Base-by-base conservation (phyloP, 2,329 filamentous ascomycete species). In the Macroventuria anomochaeta region DNA sequence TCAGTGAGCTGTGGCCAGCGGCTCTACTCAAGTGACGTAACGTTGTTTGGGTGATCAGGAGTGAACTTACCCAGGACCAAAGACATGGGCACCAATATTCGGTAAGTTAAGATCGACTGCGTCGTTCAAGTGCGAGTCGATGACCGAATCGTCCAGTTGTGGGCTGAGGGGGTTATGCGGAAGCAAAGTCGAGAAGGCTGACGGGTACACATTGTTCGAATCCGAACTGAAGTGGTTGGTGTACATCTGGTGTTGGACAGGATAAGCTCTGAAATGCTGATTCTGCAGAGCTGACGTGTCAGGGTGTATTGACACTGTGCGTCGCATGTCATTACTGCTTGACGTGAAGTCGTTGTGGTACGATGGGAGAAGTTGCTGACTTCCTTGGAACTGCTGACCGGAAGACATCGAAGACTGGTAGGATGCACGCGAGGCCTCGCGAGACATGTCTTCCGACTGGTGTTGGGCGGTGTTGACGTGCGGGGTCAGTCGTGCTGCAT, bases 361-460 rank as follows among this genome's bases (percentile, higher is more conserved):
- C 4, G 38, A 31, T 5, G 37, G 18, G 26, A n/a, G n/a, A n/a
- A 12, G 15, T 34, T 31, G 25, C 17, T 26, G 21, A 32, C 28
- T 29, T 5, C 41, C 32, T 42, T 32, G 17, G 7, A 20, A 5
- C 1, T 46, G 43, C 33, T 46, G 43, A 34, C 54, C 25, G 34
- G 46, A 52, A 34, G 56, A 46, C 21, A 13, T 46, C 3, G 49
- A 53, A 0, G 53, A 57, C 20, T 53, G 60, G 15, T 61, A 51
- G 7, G 63, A 59, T 13, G 52, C 26, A 13, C 63, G 53, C 18
- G 63, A 58, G 17, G 33, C 12, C 34, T 10, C 50, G 44, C 52
- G 62, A 25, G 51, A 46, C 56, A 57, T 62, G 17, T 29, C 46
- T 17, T 52, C 53, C 38, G 61, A 49, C 39, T 26, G 54, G 11